phyloP scores from a whole-genome alignment of 495 filamentous ascomycete species.

The Aspergillus nanangensis region DNA sequence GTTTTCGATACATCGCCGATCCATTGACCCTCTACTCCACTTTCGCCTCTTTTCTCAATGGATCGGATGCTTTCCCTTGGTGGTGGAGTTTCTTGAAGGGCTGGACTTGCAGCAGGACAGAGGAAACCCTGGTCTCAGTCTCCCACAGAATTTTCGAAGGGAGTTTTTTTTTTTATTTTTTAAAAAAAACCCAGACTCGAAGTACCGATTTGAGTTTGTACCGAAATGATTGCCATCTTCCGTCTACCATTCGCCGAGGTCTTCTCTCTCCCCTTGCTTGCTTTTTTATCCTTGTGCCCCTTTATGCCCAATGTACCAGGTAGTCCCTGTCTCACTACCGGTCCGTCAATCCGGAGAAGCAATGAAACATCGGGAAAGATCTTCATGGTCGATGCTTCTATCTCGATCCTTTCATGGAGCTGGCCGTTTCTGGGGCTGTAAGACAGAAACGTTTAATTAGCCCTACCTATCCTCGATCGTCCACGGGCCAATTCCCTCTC shows the following conservation, averaged over 20 bases:
- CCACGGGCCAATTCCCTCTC: neutral
- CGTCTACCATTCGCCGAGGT: slow-evolving; percentile 15
- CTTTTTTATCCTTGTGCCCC: slow-evolving; percentile 17
- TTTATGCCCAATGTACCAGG: slow-evolving; percentile 6
- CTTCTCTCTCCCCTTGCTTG: slow-evolving; percentile 19
- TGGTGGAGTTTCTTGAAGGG: slow-evolving; percentile 7
- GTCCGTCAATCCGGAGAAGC: slow-evolving; percentile 20
- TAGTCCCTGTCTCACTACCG: slow-evolving; percentile 15
- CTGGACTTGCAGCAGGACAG: too few species aligned
- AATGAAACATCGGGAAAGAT: slow-evolving; percentile 20
- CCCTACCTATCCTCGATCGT: slow-evolving; percentile 7
- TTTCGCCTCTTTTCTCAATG: neutral
- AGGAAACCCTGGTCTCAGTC: neutral
- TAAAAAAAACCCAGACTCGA: neutral
- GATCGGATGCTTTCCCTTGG: slow-evolving; percentile 3
- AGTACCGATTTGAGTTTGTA: neutral
- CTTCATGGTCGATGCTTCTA: slow-evolving; percentile 5
- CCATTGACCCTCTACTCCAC: slow-evolving; percentile 5
- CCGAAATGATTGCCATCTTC: slow-evolving; percentile 6
- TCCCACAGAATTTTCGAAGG: too few species aligned
- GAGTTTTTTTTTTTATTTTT: neutral
- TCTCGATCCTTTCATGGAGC: slow-evolving; percentile 2
- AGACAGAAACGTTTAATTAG: slow-evolving; percentile 8
- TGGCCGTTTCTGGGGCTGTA: slow-evolving; percentile 8
- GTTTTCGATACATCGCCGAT: slow-evolving; percentile 11